Base-by-base conservation (phyloP, 192 early-diverging fungal genomes). In the Coemansia sp. region DNA sequence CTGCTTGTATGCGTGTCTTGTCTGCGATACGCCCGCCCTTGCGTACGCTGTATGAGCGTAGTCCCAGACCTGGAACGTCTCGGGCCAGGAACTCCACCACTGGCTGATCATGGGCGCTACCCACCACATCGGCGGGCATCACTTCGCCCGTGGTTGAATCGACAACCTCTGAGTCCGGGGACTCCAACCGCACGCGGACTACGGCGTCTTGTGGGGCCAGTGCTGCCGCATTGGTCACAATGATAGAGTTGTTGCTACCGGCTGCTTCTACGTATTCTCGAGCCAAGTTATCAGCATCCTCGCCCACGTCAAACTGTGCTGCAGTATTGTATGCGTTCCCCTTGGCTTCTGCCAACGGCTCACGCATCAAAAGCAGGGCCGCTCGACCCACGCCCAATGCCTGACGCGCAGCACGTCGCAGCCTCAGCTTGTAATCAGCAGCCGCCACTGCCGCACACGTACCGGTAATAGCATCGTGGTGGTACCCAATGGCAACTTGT, bases 401-500 rank as follows among this genome's bases (percentile, higher is more conserved):
- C 8, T 66, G 53, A 9, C 70, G 62, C 3, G 36, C 24, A 1
- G 78, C 78, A 5, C 42, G 14, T 6, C 56, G 48, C 59, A 82
- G 62, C 21, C 79, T 64, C 21, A 24, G 61, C 39, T 42, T 71
- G 39, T 82, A 82, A 63, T 82, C 79, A 1, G 44, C 59, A 27
- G 59, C 56, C 8, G 75, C 70, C 3, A 17, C 17, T 3, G 62
- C 57, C 27, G 79, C 31, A 57, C 79, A 82, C 4, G 79, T 82
- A 11, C 79, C 79, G 0, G 79, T 82, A 50, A 82, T 67, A 4
- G 79, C 70, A 11, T 82, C 79, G 66, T 82, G 79, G 68, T 82
- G 79, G 72, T 82, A 77, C 3, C 79, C 74, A 16, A 82, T 77
- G 19, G 79, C 71, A 39, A 82, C 74, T 66, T 82, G 79, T 63